Evolutionary conservation across 257 asterid genomes (phyloP).

Genomic region (Apocynum venetum): DNA sequence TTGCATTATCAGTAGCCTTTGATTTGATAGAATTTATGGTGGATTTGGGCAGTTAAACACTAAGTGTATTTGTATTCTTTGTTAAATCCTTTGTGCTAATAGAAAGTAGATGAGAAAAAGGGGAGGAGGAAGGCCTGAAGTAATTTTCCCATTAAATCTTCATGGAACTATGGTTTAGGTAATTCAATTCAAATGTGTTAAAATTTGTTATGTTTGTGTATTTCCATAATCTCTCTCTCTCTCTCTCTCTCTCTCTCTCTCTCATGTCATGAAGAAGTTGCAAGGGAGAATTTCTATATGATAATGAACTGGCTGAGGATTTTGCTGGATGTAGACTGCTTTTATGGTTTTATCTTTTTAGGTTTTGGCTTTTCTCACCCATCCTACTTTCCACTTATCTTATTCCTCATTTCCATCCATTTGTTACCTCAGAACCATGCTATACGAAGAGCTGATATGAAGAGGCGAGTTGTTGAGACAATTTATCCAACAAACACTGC

Average conservation of each 20-base stretch:
- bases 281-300: background rate
- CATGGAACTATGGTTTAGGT: background rate
- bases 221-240: background rate
- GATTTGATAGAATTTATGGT: background rate
- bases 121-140: background rate
- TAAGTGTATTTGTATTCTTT: background rate
- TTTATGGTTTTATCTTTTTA: background rate
- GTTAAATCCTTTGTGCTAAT: background rate
- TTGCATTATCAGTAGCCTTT: background rate
- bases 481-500: constrained; percentile 45
- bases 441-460: constrained; percentile 82
- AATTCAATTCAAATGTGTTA: background rate
- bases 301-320: background rate
- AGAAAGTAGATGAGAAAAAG: background rate
- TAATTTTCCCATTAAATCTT: background rate
- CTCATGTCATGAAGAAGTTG: background rate
- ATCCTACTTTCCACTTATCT: constrained; percentile 15
- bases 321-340: background rate
- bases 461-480: constrained; percentile 73
- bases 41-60: background rate
- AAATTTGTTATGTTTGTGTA: background rate
- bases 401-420: constrained; percentile 14
- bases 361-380: background rate
- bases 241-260: background rate
- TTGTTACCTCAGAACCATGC: constrained; percentile 73